Base-by-base conservation (phyloP, 2,329 filamentous ascomycete species). In the Myrmaecium sp. region DNA sequence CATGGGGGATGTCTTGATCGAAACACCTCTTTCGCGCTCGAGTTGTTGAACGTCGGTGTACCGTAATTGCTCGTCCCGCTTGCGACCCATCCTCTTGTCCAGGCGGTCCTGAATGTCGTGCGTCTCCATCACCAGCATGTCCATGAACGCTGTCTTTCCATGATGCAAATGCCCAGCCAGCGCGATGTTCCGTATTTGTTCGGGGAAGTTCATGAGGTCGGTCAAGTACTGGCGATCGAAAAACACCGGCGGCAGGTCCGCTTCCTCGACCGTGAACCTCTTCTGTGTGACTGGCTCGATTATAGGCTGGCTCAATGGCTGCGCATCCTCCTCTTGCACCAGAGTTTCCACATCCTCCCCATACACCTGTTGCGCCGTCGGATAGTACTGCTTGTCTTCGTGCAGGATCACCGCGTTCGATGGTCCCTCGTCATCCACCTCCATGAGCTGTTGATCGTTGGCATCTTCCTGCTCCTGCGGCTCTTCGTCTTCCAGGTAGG, bases 321-420 rank as follows among this genome's bases (percentile, higher is more conserved):
- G 89, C 32, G 84, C 79, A 60, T 98, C 89, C 57, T 95, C 89
- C 53, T 98, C 89, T 47, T 95, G 80, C 19, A 98, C 86, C 52
- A 93, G 59, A 2, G 86, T 89, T 57, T 98, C 89, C 42, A 98
- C 89, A 55, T 89, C 84, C 41, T 74, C 67, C 27, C 89, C 89
- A 49, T 95, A 98, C 21, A 93, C 74, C 52, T 98, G 89, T 47
- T 86, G 75, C 30, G 89, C 89, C n/a, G 84, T 93, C 16, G 89
- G 89, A 49, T 98, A 98, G 55, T 98, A 98, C 51, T 95, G 89
- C 54, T 98, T 98, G 58, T 98, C 89, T 62, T 98, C 89, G 57
- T 98, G 89, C 23, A 98, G 68, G 31, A 98, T 69, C n/a, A 98
- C 83, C 27, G 89, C 86, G 52, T 95, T 98, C 4, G 84, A 94